A percentile compares a stretch with the other conserved stretches of the same genome.
phyloP scores from a whole-genome alignment of 192 early-diverging fungal genomes.

The Kickxella alabastrina region DNA sequence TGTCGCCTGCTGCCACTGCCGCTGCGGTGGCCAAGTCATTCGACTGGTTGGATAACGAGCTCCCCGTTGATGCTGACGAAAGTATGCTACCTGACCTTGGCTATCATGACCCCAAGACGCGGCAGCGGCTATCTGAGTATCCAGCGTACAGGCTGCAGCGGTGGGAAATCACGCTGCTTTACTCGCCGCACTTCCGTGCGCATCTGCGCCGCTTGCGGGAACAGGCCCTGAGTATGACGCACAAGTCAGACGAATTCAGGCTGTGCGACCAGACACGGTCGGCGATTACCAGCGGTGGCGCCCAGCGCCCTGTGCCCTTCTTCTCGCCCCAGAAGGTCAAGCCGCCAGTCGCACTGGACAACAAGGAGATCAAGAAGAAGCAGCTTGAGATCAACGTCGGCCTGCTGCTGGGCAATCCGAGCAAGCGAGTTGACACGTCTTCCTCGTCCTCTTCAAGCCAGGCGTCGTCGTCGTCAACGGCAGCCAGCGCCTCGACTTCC shows the following conservation, averaged over 20 bases:
- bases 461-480: neutral
- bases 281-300: conserved; percentile 2
- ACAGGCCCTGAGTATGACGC: conserved; percentile 27
- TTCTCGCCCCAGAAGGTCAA: conserved; percentile 42
- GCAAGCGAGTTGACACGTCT: conserved; percentile 1
- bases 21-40: neutral
- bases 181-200: conserved; percentile 34
- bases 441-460: neutral
- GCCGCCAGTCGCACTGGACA: conserved; percentile 33
- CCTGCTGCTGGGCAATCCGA: conserved; percentile 27
- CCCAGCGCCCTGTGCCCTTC: conserved; percentile 40
- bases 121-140: conserved; percentile 30
- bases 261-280: conserved; percentile 28
- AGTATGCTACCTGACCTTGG: conserved; percentile 27
- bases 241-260: conserved; percentile 30
- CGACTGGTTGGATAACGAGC: conserved; percentile 15
- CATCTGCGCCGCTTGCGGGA: conserved; percentile 35
- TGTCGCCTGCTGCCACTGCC: neutral
- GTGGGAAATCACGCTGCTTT: conserved; percentile 46
- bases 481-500: neutral
- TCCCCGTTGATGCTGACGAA: neutral
- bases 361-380: conserved; percentile 42
- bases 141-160: conserved; percentile 47
- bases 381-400: conserved; percentile 48
- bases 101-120: conserved; percentile 44